Conservation (phyloP, 371 early-diverging fungal species). For the Amoeboaphelidium protococcarum region DNA sequence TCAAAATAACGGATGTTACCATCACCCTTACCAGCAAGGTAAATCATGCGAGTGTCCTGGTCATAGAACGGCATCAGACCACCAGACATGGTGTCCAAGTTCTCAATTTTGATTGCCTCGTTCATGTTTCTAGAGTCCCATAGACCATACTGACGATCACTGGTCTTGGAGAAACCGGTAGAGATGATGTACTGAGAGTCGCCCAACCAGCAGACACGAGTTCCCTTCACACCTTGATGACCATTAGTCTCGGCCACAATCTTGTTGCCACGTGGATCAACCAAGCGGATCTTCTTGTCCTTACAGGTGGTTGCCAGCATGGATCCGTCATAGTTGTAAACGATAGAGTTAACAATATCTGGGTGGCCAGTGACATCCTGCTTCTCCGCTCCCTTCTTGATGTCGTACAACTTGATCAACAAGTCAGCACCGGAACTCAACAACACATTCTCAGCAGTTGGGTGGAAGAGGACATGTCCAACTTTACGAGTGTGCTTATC, state of each 20-base stretch:
- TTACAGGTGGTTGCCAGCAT: slow-evolving; percentile 73
- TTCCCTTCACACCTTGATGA: slow-evolving; percentile 90
- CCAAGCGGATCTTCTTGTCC: slow-evolving; percentile 77
- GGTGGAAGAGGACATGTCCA: slow-evolving; percentile 88
- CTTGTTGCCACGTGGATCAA: slow-evolving; percentile 64
- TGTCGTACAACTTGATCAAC: slow-evolving; percentile 80
- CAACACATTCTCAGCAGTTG: slow-evolving; percentile 73
- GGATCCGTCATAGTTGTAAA: slow-evolving; percentile 67
- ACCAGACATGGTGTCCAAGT: slow-evolving; percentile 77
- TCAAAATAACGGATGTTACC: slow-evolving; percentile 94
- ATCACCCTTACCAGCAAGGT: slow-evolving; percentile 89
- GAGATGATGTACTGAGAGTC: slow-evolving; percentile 47
- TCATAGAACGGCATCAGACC: slow-evolving; percentile 90
- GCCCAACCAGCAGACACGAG: slow-evolving; percentile 78
- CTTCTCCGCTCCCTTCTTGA: slow-evolving; percentile 59
- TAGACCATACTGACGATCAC: slow-evolving; percentile 67
- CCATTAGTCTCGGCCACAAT: slow-evolving; percentile 47
- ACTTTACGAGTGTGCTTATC: slow-evolving; percentile 35
- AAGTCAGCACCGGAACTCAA: slow-evolving; percentile 69
- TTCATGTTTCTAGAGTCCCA: slow-evolving; percentile 50
- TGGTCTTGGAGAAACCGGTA: slow-evolving; percentile 75
- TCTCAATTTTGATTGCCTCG: slow-evolving; percentile 37
- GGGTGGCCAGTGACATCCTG: slow-evolving; percentile 66
- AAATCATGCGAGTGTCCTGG: slow-evolving; percentile 58
- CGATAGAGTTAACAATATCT: slow-evolving; percentile 69